phyloP scores from a whole-genome alignment of 2,329 filamentous ascomycete species.

The Parascedosporium putredinis region DNA sequence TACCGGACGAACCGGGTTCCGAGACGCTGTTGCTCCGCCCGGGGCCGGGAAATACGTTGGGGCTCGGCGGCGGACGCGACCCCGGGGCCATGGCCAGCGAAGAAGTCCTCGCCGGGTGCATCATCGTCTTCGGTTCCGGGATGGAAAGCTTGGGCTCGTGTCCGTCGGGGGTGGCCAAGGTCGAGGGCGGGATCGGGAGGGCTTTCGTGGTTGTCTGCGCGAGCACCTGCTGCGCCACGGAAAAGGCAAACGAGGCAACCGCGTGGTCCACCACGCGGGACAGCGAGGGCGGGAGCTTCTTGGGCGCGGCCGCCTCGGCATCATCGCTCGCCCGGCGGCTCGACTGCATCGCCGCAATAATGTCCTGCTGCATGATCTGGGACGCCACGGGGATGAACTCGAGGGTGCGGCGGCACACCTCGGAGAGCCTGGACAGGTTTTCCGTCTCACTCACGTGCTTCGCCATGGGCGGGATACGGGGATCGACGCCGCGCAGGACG shows the following conservation, averaged over 20 bases:
- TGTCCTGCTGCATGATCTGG: slow-evolving; percentile 68
- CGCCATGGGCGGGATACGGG: slow-evolving; percentile 29
- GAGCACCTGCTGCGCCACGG: slow-evolving; percentile 64
- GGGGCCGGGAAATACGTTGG: slow-evolving; percentile 41
- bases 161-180: slow-evolving; percentile 32
- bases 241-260: slow-evolving; percentile 68
- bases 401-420: slow-evolving; percentile 72
- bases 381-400: slow-evolving; percentile 77
- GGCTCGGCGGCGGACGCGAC: slow-evolving; percentile 33
- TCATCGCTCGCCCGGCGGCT: slow-evolving; percentile 26
- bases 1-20: slow-evolving; percentile 27
- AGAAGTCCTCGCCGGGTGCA: slow-evolving; percentile 55
- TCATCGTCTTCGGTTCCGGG: slow-evolving; percentile 59
- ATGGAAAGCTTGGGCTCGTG: slow-evolving; percentile 53
- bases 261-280: slow-evolving; percentile 30
- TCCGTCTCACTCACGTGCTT: slow-evolving; percentile 53
- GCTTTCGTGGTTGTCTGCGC: slow-evolving; percentile 63
- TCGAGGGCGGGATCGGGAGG: slow-evolving; percentile 54
- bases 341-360: slow-evolving; percentile 45
- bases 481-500: slow-evolving; percentile 46
- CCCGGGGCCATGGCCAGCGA: slow-evolving; percentile 41
- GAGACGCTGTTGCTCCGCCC: slow-evolving; percentile 25
- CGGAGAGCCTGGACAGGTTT: slow-evolving; percentile 69
- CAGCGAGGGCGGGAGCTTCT: slow-evolving; percentile 11
- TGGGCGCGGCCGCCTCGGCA: slow-evolving; percentile 16